Base-by-base conservation (phyloP, 345 rosid genomes). In the Physaria fendleri region DNA sequence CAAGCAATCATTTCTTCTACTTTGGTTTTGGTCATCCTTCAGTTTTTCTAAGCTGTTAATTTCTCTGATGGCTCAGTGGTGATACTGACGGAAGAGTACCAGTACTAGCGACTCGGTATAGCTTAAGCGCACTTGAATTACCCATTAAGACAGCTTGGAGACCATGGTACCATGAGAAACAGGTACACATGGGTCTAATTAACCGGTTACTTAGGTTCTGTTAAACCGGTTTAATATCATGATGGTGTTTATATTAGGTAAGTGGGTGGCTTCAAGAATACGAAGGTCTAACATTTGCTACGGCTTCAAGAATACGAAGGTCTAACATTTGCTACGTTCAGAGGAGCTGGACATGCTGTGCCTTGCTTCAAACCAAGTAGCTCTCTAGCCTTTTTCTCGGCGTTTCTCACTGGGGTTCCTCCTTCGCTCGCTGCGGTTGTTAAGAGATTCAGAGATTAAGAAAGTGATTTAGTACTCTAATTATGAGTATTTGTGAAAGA, bases 321-420 rank as follows among this genome's bases (percentile, higher is more conserved):
- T 11, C 79, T 92, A 2, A 83, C 88, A 7, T 92, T 86, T 64
- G 89, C 93, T 23, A 92, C 98, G 10, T 82, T 92, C 53, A 82
- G 95, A 79, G 98, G 97, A 61, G 98, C 98, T n/a, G 98, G 98
- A 8, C 98, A 92, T 66, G 95, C 95, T 0, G 98, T 92, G 30
- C 98, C 98, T 5, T 32, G 74, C 53, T 86, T 88, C 79, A 86
- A 88, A 65, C 98, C 95, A 25, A 83, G 91, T 15, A 77, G 78
- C 21, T 88, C 98, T 1, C 89, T 89, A 0, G 84, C 85, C 5
- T 73, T 89, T 62, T 89, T 88, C 83, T 77, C 93, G 4, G 78
- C 93, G 29, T 92, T 86, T 62, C 87, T 92, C 39, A 70, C 5
- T 0, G 95, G 89, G 2, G 66, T 75, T 28, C 44, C 91, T 46